Conservation (phyloP, 176 grass and related monocot genomes). For the Otatea glauca region DNA sequence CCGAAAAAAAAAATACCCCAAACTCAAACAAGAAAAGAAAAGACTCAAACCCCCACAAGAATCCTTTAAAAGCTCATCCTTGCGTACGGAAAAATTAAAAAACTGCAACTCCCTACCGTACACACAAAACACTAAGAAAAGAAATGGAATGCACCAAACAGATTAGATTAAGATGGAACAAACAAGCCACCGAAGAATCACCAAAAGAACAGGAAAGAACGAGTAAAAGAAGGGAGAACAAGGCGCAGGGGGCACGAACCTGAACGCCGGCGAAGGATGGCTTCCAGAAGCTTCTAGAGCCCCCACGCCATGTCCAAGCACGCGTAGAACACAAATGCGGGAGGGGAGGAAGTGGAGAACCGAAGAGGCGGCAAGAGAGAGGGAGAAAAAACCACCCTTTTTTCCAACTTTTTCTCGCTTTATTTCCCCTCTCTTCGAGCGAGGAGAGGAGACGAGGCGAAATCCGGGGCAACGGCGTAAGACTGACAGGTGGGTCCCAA, state of each 20-base stretch:
- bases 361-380: not conserved
- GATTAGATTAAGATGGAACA: not conserved
- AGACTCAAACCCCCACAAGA: not conserved
- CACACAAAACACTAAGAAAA: not conserved
- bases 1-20: not conserved
- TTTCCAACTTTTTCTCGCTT: not conserved
- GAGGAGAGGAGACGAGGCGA: no score
- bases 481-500: no score
- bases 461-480: no score
- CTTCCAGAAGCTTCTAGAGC: not conserved
- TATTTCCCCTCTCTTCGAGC: no score
- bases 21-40: not conserved
- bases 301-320: not conserved
- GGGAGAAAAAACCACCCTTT: not conserved
- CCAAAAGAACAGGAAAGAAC: not conserved
- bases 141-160: not conserved
- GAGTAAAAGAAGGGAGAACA: not conserved
- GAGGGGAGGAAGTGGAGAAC: not conserved
- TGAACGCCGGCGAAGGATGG: no score
- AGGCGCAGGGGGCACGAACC: not conserved
- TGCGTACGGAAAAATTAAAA: not conserved
- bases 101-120: not conserved
- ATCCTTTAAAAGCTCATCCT: not conserved
- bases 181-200: not conserved
- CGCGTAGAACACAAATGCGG: not conserved